Evolutionary conservation across 148 eudicot genomes (phyloP).

Genomic region (Rhododendron simsii): DNA sequence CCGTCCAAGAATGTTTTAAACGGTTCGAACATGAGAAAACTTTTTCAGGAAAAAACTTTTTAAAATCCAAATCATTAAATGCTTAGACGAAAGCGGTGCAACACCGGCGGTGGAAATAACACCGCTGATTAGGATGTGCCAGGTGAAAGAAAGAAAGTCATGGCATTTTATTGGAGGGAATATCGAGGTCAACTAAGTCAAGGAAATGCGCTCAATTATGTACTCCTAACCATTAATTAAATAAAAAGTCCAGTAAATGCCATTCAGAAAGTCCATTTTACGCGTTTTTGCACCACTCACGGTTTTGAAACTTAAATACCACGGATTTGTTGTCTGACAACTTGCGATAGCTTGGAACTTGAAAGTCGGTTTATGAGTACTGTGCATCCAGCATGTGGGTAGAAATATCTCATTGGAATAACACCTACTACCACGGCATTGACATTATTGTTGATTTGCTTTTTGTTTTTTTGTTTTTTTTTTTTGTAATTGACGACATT

Average conservation of each 20-base stretch:
- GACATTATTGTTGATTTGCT: not conserved
- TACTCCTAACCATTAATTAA: not conserved
- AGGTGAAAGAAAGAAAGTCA: not conserved
- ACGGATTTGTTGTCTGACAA: not conserved
- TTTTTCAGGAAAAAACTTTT: too few species aligned
- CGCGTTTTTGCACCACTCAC: not conserved
- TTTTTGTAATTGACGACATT: too few species aligned
- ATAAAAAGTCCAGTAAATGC: not conserved
- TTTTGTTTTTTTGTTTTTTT: too few species aligned
- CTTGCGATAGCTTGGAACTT: not conserved
- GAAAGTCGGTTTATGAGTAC: not conserved
- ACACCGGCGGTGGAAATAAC: too few species aligned
- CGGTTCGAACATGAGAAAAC: too few species aligned
- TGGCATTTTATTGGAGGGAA: not conserved
- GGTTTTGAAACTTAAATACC: not conserved
- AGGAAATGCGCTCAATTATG: not conserved
- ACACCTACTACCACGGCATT: not conserved
- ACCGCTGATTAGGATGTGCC: too few species aligned
- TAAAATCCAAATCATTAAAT: too few species aligned
- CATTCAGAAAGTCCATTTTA: not conserved
- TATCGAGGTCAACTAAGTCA: not conserved
- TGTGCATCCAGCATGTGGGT: not conserved
- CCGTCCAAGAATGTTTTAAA: too few species aligned
- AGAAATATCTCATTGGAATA: not conserved
- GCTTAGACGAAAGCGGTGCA: too few species aligned